A percentile compares a stretch with the other conserved stretches of the same genome.
Evolutionary conservation across 2,329 filamentous ascomycete genomes (phyloP).

Genomic region (Xylariales sp.): DNA sequence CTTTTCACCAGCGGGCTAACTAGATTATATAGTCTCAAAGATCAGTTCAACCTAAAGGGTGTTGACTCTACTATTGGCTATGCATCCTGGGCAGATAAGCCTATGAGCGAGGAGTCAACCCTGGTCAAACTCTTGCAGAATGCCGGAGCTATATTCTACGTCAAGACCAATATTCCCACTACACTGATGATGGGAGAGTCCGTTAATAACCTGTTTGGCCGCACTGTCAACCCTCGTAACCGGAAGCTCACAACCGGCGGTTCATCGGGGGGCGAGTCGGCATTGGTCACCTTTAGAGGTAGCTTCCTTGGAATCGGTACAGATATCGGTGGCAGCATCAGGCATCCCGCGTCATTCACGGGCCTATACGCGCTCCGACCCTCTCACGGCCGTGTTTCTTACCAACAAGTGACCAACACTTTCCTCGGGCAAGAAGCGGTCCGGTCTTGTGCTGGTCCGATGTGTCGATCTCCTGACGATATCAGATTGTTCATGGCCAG

Average conservation of each 20-base stretch:
- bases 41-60: slow-evolving; percentile 15
- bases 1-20: no score
- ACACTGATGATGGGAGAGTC: slow-evolving; percentile 51
- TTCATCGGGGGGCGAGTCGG: slow-evolving; percentile 58
- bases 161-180: slow-evolving; percentile 51
- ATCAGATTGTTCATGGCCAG: slow-evolving; percentile 9
- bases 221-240: slow-evolving; percentile 60
- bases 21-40: slow-evolving; percentile 11
- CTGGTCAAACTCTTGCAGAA: slow-evolving; percentile 23
- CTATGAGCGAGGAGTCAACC: slow-evolving; percentile 28
- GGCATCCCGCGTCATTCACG: slow-evolving; percentile 37
- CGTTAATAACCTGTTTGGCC: slow-evolving; percentile 58
- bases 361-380: slow-evolving; percentile 38
- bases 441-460: slow-evolving; percentile 7
- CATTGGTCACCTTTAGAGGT: slow-evolving; percentile 33
- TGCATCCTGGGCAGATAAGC: slow-evolving; percentile 29
- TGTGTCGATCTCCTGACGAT: slow-evolving; percentile 8
- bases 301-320: slow-evolving; percentile 38
- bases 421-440: slow-evolving; percentile 7
- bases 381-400: slow-evolving; percentile 20
- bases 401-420: slow-evolving; percentile 14
- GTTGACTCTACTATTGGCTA: slow-evolving; percentile 32
- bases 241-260: slow-evolving; percentile 56
- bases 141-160: slow-evolving; percentile 35
- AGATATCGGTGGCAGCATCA: slow-evolving; percentile 42